phyloP scores from a whole-genome alignment of 2,329 filamentous ascomycete genomes.

The Bipolaris bicolor region DNA sequence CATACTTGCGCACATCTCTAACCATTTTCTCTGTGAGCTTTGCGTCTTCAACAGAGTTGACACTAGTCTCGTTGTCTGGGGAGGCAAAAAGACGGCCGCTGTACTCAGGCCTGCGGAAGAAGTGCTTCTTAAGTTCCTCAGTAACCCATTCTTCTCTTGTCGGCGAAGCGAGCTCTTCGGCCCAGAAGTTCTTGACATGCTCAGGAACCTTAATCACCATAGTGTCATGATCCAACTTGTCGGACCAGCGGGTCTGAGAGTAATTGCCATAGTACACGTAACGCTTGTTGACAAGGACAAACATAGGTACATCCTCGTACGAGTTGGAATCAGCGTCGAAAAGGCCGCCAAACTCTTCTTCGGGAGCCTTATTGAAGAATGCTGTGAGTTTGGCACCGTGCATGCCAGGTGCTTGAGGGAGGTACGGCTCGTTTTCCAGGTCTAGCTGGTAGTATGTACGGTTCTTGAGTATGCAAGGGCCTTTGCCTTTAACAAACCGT shows the following conservation, averaged over 20 bases:
- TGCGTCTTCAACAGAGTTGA: conserved; percentile 27
- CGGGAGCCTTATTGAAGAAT: conserved; percentile 51
- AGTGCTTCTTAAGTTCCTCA: conserved; percentile 48
- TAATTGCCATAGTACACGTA: conserved; percentile 57
- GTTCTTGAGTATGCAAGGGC: conserved; percentile 36
- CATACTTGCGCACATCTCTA: conserved; percentile 43
- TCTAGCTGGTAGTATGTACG: conserved; percentile 54
- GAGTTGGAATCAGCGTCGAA: conserved; percentile 29
- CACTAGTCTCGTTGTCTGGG: conserved; percentile 20
- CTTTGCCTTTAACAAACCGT: conserved; percentile 40
- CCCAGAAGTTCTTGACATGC: conserved; percentile 50
- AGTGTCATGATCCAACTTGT: conserved; percentile 53
- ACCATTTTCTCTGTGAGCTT: conserved; percentile 32
- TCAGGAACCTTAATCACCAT: conserved; percentile 48
- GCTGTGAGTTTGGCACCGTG: conserved; percentile 56
- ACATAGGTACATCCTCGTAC: conserved; percentile 52
- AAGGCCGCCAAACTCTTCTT: conserved; percentile 36
- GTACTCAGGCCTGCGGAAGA: conserved; percentile 53
- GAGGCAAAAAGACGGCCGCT: conserved; percentile 37
- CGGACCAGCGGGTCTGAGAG: conserved; percentile 52
- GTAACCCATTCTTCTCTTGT: conserved; percentile 53
- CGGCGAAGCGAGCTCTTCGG: conserved; percentile 44
- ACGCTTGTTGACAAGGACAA: conserved; percentile 39
- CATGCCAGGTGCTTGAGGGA: conserved; percentile 48
- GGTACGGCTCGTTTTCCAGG: conserved; percentile 48